Evolutionary conservation across 148 eudicot genomes (phyloP).

Genomic region (Limonium bicolor): DNA sequence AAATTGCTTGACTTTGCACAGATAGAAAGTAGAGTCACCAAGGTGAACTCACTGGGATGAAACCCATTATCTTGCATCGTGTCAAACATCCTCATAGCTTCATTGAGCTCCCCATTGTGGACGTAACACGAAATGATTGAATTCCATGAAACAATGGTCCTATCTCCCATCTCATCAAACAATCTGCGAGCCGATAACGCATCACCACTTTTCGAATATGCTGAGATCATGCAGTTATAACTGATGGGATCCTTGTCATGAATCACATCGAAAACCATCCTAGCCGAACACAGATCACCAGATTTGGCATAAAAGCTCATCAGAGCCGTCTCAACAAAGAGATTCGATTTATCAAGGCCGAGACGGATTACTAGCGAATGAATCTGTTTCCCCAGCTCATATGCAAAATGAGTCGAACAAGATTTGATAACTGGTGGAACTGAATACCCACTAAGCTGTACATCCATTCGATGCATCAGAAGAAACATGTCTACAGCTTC

Average conservation of each 20-base stretch:
- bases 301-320: slow-evolving; percentile 71
- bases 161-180: slow-evolving; percentile 24
- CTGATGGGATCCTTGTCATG: slow-evolving; percentile 4
- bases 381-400: slow-evolving; percentile 45
- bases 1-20: slow-evolving; percentile 26
- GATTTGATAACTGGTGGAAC: slow-evolving; percentile 76
- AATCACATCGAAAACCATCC: slow-evolving; percentile 41
- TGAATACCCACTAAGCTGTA: slow-evolving; percentile 26
- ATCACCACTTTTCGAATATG: slow-evolving; percentile 8
- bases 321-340: slow-evolving; percentile 63
- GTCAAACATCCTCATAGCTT: slow-evolving; percentile 21
- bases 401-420: slow-evolving; percentile 39
- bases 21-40: slow-evolving; percentile 24
- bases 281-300: background rate
- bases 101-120: slow-evolving; percentile 11
- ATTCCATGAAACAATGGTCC: slow-evolving; percentile 27
- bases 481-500: slow-evolving; percentile 25
- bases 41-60: slow-evolving; percentile 25
- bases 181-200: slow-evolving; percentile 26
- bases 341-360: slow-evolving; percentile 56
- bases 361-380: slow-evolving; percentile 40
- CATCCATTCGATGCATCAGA: slow-evolving; percentile 21
- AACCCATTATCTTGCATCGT: slow-evolving; percentile 22
- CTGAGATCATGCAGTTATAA: slow-evolving; percentile 20
- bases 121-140: slow-evolving; percentile 28